These are phyloP conservation scores for Melampsora americana DNA, from an alignment of 1,284 basidiomycete genomes.

Conservation along the genomic window DNA sequence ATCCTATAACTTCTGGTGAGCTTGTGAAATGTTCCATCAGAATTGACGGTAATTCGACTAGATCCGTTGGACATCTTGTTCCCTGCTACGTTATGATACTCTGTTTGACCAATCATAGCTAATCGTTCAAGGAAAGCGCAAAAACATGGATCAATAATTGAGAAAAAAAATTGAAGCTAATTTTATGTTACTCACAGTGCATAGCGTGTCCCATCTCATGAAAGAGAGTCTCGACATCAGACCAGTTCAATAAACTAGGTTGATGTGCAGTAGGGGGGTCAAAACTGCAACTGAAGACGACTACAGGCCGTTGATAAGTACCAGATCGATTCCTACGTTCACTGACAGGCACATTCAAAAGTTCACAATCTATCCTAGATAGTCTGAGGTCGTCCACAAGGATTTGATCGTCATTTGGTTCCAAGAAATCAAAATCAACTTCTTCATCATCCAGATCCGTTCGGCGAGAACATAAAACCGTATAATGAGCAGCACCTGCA, in stretches of 20 bases:
- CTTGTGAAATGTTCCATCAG: constrained; percentile 54
- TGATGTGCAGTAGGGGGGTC: constrained; percentile 44
- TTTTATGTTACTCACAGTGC: constrained; percentile 47
- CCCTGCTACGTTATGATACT: constrained; percentile 54
- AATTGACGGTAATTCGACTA: constrained; percentile 54
- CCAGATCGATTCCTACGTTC: constrained; percentile 25
- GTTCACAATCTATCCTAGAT: constrained; percentile 25
- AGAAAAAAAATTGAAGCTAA: not conserved
- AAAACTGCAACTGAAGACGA: constrained; percentile 54
- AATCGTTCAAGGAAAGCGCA: not conserved
- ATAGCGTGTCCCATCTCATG: constrained; percentile 55
- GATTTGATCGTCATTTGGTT: constrained; percentile 23
- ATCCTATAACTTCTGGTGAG: constrained; percentile 48
- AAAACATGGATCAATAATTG: constrained; percentile 2
- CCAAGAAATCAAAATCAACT: constrained; percentile 48
- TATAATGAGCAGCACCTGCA: constrained; percentile 53
- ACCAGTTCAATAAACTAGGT: constrained; percentile 52
- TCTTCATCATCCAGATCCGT: constrained; percentile 52
- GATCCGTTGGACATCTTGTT: constrained; percentile 54
- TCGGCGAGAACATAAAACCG: constrained; percentile 53
- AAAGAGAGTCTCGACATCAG: constrained; percentile 54
- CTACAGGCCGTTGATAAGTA: constrained; percentile 51
- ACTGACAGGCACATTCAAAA: constrained; percentile 48
- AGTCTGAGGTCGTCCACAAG: constrained; percentile 11
- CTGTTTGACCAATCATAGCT: constrained; percentile 54